Base-by-base conservation (phyloP, 2,329 filamentous ascomycete genomes). In the Aspergillus aculeatinus region DNA sequence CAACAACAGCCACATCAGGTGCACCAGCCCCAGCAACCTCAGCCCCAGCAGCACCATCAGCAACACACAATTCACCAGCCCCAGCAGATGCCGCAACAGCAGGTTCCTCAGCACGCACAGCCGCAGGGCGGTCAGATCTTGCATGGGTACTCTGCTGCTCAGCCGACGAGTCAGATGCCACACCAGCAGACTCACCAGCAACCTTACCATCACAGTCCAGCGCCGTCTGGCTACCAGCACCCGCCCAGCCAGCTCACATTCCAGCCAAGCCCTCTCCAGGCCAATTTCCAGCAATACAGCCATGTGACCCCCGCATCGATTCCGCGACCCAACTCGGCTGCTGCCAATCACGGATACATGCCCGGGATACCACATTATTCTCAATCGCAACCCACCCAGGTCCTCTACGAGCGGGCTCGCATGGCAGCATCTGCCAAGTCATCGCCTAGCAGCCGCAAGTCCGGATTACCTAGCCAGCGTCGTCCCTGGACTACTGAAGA, bases 401-500 rank as follows among this genome's bases (percentile, higher is more conserved):
- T 84, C 9, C 75, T 86, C 1, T 86, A 86, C 63, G 83, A 86
- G 66, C 78, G 80, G 59, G 84, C 84, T 39, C 80, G 83, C 49
- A 79, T 82, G 70, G 83, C 82, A 5, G 83, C 83, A 10, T 82
- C 81, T 7, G 78, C 82, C 2, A 85, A 84, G 67, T 77, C 81
- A n/a, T 83, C 82, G 3, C 80, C 83, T 1, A 81, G 78, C 53
- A 79, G 77, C 59, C 80, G 82, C 53, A 80, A 83, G 59, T 79
- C 81, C 1, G 82, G 82, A 10, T 72, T 82, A 11, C 83, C 83
- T 5, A 84, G 79, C 55, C 82, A 84, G 67, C 85, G 92, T 33
- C 85, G 92, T 29, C 91, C 92, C 0, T 96, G 92, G 92, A 91
- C 89, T 0, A 87, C 89, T 4, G 91, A 95, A 64, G 92, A 96